Percentiles rank a stretch among this genome's conserved stretches.
Conservation (phyloP, 108 stramenopile species). For the Discostella pseudostelligera region DNA sequence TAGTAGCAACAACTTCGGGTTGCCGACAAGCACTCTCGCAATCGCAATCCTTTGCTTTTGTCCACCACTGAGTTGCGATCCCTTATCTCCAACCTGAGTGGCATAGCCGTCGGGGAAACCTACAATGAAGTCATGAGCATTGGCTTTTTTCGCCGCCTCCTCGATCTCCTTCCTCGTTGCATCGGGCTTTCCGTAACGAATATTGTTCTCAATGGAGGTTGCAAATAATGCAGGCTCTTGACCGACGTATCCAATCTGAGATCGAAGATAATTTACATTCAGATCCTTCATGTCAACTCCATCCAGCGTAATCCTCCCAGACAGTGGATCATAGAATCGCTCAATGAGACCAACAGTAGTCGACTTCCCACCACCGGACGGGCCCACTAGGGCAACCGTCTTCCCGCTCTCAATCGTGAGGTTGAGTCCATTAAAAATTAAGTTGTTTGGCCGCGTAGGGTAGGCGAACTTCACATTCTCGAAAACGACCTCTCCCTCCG, state of each 20-base stretch:
- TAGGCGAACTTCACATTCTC: slow-evolving; percentile 80
- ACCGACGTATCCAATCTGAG: slow-evolving; percentile 85
- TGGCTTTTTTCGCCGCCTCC: slow-evolving; percentile 84
- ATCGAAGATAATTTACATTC: slow-evolving; percentile 79
- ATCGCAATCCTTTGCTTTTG: slow-evolving; percentile 96
- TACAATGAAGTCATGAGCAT: slow-evolving; percentile 88
- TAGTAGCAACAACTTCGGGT: slow-evolving; percentile 79
- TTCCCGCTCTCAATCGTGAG: slow-evolving; percentile 58
- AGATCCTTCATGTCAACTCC: slow-evolving; percentile 81
- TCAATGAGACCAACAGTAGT: slow-evolving; percentile 78
- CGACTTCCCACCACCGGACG: slow-evolving; percentile 72
- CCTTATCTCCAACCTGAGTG: slow-evolving; percentile 86
- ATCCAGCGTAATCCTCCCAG: slow-evolving; percentile 78
- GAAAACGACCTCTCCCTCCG: slow-evolving; percentile 59
- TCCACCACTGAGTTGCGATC: slow-evolving; percentile 85
- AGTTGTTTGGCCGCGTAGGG: slow-evolving; percentile 72
- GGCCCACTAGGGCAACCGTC: slow-evolving; percentile 71
- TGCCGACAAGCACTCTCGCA: slow-evolving; percentile 77
- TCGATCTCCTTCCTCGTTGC: slow-evolving; percentile 70
- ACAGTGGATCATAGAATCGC: slow-evolving; percentile 89
- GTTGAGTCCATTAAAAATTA: slow-evolving; percentile 57
- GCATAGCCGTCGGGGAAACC: slow-evolving; percentile 75
- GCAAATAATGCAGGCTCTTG: slow-evolving; percentile 95
- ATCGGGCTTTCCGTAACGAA: slow-evolving; percentile 74
- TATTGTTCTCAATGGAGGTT: slow-evolving; percentile 88